Evolutionary conservation across 2,329 filamentous ascomycete species (phyloP).

Genomic region (Amphichorda felina): DNA sequence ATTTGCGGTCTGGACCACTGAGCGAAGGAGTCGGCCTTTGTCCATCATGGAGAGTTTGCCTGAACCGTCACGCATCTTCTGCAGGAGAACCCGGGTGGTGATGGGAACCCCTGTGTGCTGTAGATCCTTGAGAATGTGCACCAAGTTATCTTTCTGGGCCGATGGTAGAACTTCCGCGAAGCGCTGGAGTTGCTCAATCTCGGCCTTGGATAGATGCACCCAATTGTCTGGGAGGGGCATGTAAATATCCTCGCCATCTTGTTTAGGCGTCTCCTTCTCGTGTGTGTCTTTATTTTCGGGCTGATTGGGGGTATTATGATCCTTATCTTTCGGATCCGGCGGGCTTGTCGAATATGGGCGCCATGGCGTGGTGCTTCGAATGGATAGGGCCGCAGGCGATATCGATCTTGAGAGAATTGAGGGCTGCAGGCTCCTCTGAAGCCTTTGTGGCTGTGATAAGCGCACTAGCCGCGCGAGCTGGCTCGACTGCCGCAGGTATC

Average conservation of each 20-base stretch:
- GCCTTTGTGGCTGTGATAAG: slow-evolving; percentile 38
- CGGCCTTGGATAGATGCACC: slow-evolving; percentile 31
- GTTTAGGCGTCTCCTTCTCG: not conserved
- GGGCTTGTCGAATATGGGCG: slow-evolving; percentile 25
- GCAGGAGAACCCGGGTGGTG: slow-evolving; percentile 49
- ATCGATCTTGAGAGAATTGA: slow-evolving; percentile 17
- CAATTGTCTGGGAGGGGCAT: slow-evolving; percentile 30
- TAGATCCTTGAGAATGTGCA: slow-evolving; percentile 48
- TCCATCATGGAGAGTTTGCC: slow-evolving; percentile 35
- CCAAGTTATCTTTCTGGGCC: slow-evolving; percentile 46
- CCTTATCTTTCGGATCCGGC: slow-evolving; percentile 15
- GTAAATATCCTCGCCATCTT: slow-evolving; percentile 29
- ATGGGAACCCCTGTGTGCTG: slow-evolving; percentile 57
- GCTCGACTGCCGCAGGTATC: slow-evolving; percentile 53
- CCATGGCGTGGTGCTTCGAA: slow-evolving; percentile 20
- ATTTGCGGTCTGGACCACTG: slow-evolving; percentile 14
- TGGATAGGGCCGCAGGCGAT: slow-evolving; percentile 17
- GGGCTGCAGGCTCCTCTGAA: slow-evolving; percentile 30
- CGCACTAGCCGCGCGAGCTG: slow-evolving; percentile 52
- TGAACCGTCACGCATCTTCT: slow-evolving; percentile 40
- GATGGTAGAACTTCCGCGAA: slow-evolving; percentile 51
- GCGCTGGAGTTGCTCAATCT: slow-evolving; percentile 41
- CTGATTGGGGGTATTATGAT: slow-evolving; percentile 7
- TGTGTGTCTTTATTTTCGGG: slow-evolving; percentile 15
- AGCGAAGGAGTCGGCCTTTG: slow-evolving; percentile 23